Evolutionary conservation across 1,284 basidiomycete genomes (phyloP).

Genomic region (Apiotrichum domesticum): DNA sequence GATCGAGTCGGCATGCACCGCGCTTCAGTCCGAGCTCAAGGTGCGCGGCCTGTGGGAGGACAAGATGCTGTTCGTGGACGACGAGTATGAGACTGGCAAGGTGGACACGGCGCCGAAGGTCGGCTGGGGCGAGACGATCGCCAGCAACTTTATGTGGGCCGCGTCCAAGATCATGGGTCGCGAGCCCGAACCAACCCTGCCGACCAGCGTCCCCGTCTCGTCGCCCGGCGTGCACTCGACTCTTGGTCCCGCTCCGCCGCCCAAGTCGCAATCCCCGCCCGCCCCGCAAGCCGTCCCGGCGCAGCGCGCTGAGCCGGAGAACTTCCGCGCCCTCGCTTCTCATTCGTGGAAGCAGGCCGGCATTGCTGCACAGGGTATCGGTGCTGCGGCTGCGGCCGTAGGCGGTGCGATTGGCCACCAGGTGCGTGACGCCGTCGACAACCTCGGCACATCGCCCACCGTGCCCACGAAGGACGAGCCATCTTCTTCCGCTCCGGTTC

Average conservation of each 20-base stretch:
- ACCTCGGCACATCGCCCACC: not conserved
- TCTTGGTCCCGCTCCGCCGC: slow-evolving; percentile 9
- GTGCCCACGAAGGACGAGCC: slow-evolving; percentile 6
- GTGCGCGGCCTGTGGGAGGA: slow-evolving; percentile 38
- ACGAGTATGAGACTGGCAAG: slow-evolving; percentile 39
- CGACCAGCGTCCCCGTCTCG: slow-evolving; percentile 12
- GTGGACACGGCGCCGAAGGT: slow-evolving; percentile 17
- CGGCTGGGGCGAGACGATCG: slow-evolving; percentile 42
- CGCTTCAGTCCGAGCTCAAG: slow-evolving; percentile 35
- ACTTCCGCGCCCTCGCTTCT: slow-evolving; percentile 22
- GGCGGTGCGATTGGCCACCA: slow-evolving; percentile 33
- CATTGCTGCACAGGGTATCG: slow-evolving; percentile 37
- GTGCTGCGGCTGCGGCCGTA: slow-evolving; percentile 31
- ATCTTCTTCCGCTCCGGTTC: not conserved
- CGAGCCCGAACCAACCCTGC: not conserved
- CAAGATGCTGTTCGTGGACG: slow-evolving; percentile 39
- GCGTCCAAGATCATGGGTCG: not conserved
- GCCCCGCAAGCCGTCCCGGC: not conserved
- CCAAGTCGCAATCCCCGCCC: not conserved
- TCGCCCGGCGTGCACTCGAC: slow-evolving; percentile 15
- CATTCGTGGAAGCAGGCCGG: slow-evolving; percentile 41
- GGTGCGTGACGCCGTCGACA: slow-evolving; percentile 34
- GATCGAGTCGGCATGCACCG: slow-evolving; percentile 27
- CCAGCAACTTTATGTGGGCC: slow-evolving; percentile 12
- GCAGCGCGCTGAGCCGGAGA: not conserved